Evolutionary conservation across 2,329 filamentous ascomycete species (phyloP), one percentile per base, ranked within the genome.

Genomic region (Emericellopsis atlantica): DNA sequence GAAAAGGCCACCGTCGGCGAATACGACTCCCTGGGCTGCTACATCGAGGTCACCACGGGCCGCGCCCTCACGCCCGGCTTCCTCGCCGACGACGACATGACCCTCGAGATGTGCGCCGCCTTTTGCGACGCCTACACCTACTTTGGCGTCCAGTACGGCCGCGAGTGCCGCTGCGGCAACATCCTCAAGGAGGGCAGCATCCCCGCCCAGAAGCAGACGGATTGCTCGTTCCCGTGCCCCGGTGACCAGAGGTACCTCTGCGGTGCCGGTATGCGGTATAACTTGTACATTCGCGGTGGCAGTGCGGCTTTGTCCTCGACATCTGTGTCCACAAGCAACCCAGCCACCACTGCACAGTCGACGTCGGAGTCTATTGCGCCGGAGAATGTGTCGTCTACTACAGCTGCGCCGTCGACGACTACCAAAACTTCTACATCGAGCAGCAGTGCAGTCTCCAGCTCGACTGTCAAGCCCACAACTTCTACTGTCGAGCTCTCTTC

Each of bases 121-220:
- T 59, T 55, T 40, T 63, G 60, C 14, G 43, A 49, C 2, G 50
- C 48, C 3, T 55, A 45, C 15, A 47, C 40, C 0, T 62, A 55
- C 42, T 62, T 62, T 39, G 59, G 58, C 1, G 41, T 48, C 4
- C 57, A 60, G 24, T 63, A 64, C 29, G 61, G 56, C 3, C 42
- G 60, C 1, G 60, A 65, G 41, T 65, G 62, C 40, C 65, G 56
- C 38, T 65, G 62, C 24, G 62, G 61, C 1, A 54, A 62, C 16
- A 43, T 37, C 1, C 44, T 64, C 4, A 53, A 52, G 3, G 42
- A 45, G 0, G 56, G 53, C 5, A 54, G 53, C 16, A 44, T 47
- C 15, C 46, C 51, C 24, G 57, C 57, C 1, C 37, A 41, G 6
- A 53, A 56, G 22, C 53, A 61, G 14, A 46, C 45, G 1, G 58